Base-by-base conservation (phyloP, 1,139 yeast species). In the Pichia sp. region DNA sequence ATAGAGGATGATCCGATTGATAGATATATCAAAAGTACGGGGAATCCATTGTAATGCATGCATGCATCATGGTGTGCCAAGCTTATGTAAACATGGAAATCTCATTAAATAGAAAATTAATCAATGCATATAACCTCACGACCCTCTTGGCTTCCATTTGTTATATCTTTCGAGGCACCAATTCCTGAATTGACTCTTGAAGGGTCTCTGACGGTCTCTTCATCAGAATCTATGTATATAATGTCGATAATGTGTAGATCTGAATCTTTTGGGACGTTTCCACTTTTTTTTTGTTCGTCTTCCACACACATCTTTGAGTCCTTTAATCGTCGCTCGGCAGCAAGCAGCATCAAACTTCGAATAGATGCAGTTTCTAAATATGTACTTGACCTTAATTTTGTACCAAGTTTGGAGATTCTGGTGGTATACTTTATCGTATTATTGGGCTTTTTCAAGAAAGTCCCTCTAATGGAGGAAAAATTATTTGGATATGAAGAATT, bases 321-420 rank as follows among this genome's bases (percentile, higher is more conserved):
- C 19, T 68, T 63, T 8, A 74, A 65, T 51, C 96, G 70, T 56
- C 86, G 68, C 55, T 83, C 83, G 0, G 95, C 87, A 1, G 96
- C 96, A 52, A 74, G 75, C 5, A 82, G 70, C 46, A 84, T 80
- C 59, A 83, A 69, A 39, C 74, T 79, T 47, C 80, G 69, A 26
- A 52, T 18, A 10, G 52, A 13, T 8, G 26, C 10, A 13, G 18
- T n/a, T 19, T 6, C 13, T 19, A 4, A 13, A 5, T 16, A 13
- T 43, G n/a, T n/a, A 30, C 4, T 21, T 5, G 8, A 7, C 23
- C 34, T 5, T 3, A 4, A 47, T 77, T 56, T 5, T 74, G 62
- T 58, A 44, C 63, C 51, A 55, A 64, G 25, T 22, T 54, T 52
- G 2, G 49, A 12, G 1, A 52, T 47, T 22, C 40, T 45, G 6